phyloP scores from a whole-genome alignment of 2,329 filamentous ascomycete genomes.

The Didymella segeticola region DNA sequence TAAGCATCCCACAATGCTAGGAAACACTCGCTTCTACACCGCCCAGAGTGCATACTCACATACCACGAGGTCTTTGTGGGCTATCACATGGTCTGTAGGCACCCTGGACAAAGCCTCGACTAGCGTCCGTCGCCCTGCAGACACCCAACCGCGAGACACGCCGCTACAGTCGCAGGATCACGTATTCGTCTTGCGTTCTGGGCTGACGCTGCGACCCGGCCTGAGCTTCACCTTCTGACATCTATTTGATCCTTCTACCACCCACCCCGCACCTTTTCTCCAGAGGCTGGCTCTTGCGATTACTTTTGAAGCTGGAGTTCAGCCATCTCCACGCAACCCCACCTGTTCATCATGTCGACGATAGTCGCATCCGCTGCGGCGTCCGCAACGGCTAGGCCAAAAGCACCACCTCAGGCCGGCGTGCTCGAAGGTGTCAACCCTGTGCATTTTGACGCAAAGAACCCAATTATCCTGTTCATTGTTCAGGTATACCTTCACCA shows the following conservation, averaged over 20 bases:
- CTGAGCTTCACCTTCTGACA: conserved; percentile 4
- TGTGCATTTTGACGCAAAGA: conserved; percentile 69
- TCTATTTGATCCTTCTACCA: conserved; percentile 14
- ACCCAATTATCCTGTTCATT: conserved; percentile 78
- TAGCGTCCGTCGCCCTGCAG: conserved; percentile 19
- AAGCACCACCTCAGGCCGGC: conserved; percentile 65
- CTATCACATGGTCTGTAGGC: conserved; percentile 19
- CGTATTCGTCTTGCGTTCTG: conserved; percentile 10
- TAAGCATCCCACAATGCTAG: conserved; percentile 8
- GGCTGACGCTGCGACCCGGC: conserved; percentile 13
- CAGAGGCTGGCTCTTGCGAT: neutral
- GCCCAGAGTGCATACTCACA: conserved; percentile 4
- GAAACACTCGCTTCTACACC: conserved; percentile 10
- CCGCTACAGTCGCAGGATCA: conserved; percentile 8
- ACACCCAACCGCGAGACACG: conserved; percentile 11
- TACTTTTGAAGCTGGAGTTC: conserved; percentile 6
- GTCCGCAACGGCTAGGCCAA: conserved; percentile 24
- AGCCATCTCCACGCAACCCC: conserved; percentile 3
- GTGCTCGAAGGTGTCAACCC: conserved; percentile 76
- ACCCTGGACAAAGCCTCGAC: conserved; percentile 13
- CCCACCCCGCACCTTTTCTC: neutral
- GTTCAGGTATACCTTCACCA: conserved; percentile 64
- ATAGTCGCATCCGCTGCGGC: conserved; percentile 26
- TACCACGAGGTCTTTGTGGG: conserved; percentile 10
- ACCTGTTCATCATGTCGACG: conserved; percentile 31